A percentile compares a stretch with the other conserved stretches of the same genome.
phyloP scores from a whole-genome alignment of 345 rosid species.

The Angophora floribunda region DNA sequence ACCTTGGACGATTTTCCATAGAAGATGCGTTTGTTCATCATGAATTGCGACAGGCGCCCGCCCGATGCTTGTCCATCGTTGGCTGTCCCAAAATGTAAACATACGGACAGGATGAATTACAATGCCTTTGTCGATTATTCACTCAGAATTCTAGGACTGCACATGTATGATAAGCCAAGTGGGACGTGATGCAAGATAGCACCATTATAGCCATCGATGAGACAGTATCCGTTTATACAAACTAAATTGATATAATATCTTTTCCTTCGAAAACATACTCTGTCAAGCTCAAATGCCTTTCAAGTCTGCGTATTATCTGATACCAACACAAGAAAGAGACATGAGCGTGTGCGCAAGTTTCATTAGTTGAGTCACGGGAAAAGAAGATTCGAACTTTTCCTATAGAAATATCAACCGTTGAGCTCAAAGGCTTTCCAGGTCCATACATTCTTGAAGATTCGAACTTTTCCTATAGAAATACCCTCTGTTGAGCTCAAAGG shows the following conservation, averaged over 20 bases:
- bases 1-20: background rate
- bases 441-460: background rate
- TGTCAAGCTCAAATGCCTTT: background rate
- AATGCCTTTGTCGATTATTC: no score
- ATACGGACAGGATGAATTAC: no score
- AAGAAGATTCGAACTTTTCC: background rate
- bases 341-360: background rate
- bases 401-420: background rate
- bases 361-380: background rate
- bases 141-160: no score
- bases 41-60: no score
- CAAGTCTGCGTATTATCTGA: background rate
- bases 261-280: background rate
- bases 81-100: no score
- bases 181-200: no score
- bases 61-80: no score
- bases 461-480: background rate
- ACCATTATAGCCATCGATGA: background rate
- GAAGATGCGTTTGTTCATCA: background rate
- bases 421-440: background rate
- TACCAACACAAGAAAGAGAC: background rate
- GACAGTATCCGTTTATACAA: background rate
- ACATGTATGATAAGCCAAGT: no score
- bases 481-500: background rate
- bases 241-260: background rate